Percentiles rank a stretch among this genome's conserved stretches.
Evolutionary conservation across 805 yeast genomes (phyloP).

Genomic region (Lachancea nothofagi): DNA sequence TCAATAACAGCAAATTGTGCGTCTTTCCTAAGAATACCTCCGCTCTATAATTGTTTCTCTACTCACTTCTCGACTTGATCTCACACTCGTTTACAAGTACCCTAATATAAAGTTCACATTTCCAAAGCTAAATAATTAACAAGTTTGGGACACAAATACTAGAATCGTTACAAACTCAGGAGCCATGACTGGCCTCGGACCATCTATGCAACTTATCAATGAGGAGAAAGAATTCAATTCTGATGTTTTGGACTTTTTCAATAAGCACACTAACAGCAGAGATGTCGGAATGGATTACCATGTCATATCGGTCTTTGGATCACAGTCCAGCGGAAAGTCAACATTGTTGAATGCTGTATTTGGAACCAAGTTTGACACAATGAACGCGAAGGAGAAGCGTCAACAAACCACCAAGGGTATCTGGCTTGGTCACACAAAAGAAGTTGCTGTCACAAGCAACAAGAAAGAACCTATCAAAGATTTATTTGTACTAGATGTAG

Average conservation of each 20-base stretch:
- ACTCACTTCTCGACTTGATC: neutral
- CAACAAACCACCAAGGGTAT: slow-evolving; percentile 89
- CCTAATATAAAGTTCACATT: neutral
- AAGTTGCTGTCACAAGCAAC: slow-evolving; percentile 26
- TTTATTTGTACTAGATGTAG: slow-evolving; percentile 89
- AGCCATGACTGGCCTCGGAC: slow-evolving; percentile 9
- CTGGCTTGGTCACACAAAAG: slow-evolving; percentile 60
- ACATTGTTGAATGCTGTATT: slow-evolving; percentile 82
- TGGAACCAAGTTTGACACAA: slow-evolving; percentile 84
- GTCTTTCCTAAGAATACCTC: too few species aligned
- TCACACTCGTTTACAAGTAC: neutral
- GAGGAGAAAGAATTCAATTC: slow-evolving; percentile 45
- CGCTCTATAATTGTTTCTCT: neutral
- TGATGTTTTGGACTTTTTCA: slow-evolving; percentile 20
- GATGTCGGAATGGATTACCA: slow-evolving; percentile 71
- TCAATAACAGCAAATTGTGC: too few species aligned
- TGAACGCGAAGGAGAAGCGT: slow-evolving; percentile 72
- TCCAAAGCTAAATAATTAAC: too few species aligned
- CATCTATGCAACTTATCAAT: slow-evolving; percentile 48
- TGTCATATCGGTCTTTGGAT: slow-evolving; percentile 91
- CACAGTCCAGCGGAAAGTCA: slow-evolving; percentile 95
- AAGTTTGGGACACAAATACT: too few species aligned
- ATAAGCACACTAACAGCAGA: slow-evolving; percentile 18
- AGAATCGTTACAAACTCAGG: neutral
- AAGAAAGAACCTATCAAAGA: slow-evolving; percentile 24